Base-by-base conservation (phyloP, 2,329 filamentous ascomycete species). In the Botryotinia convoluta region DNA sequence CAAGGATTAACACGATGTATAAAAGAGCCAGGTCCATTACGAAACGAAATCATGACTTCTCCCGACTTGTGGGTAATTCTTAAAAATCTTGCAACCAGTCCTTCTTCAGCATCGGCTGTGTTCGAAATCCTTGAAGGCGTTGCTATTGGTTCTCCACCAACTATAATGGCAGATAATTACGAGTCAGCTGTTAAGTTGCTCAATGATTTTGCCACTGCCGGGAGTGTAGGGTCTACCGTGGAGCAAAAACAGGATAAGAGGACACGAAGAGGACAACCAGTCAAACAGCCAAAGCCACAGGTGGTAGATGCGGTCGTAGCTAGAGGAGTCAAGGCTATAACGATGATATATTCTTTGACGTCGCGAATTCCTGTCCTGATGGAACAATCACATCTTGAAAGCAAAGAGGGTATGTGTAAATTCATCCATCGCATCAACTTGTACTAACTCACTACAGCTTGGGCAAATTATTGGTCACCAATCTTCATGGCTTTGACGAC, bases 21-120 rank as follows among this genome's bases (percentile, higher is more conserved):
- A 77, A 90, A 92, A 69, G 89, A 92, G 74, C 90, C 93, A 0
- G 90, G 91, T 39, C 90, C 92, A 20, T 85, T 99, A 42, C 90
- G 93, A 73, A 97, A 93, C 77, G 95, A 98, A 83, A 93, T 98
- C 77, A 97, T 97, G 83, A 95, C 93, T 22, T 98, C 95, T 29
- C 96, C 96, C 0, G 96, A 99, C 80, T 98, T 99, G 82, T 99
- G 96, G 96, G 92, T 92, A 8, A 93, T 98, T 22, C 85, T 99
- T 70, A 91, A 94, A 75, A 88, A 90, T 45, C 85, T 99, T 29
- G 90, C 93, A 64, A 85, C 86, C 37, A 88, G 91, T 75, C 84
- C 89, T 4, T 91, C 93, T 71, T 91, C 92, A 39, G 92, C 94
- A 2, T 86, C 91, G 0, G 87, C 91, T 26, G 94, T 97, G 0